These are phyloP conservation scores for Babesia gibsoni DNA, from an alignment of 169 alveolate genomes.

Conservation along the genomic window DNA sequence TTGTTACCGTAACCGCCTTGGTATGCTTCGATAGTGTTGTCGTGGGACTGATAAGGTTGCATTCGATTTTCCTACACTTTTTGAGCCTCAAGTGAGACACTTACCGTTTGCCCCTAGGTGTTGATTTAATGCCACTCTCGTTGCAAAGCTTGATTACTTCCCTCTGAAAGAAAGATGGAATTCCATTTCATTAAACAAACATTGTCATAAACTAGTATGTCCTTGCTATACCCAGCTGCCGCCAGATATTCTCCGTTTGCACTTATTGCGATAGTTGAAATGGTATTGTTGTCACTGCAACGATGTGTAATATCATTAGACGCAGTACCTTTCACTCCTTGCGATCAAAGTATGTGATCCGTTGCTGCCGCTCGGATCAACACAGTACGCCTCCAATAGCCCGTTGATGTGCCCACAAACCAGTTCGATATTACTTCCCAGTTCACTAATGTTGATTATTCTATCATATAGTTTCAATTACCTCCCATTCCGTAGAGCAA, in stretches of 20 bases:
- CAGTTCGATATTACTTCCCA: conserved; percentile 12
- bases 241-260: conserved; percentile 10
- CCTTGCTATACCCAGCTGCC: conserved; percentile 41
- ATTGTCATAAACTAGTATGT: conserved; percentile 39
- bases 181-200: background rate
- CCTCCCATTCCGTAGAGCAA: conserved; percentile 15
- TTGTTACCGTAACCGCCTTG: conserved; percentile 30
- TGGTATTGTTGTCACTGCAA: conserved; percentile 32
- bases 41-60: background rate
- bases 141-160: too few species aligned
- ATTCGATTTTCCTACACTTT: background rate
- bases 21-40: conserved; percentile 24
- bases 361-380: conserved; percentile 1
- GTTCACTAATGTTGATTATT: background rate
- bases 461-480: background rate
- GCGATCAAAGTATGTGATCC: conserved; percentile 28
- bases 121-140: too few species aligned
- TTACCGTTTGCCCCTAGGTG: too few species aligned
- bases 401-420: conserved; percentile 55
- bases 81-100: too few species aligned
- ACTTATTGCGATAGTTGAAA: conserved; percentile 28
- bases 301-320: background rate
- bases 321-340: conserved; percentile 20
- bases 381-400: conserved; percentile 39
- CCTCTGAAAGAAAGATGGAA: background rate